Percentiles rank a stretch among this genome's conserved stretches.
phyloP scores from a whole-genome alignment of 805 yeast species.

The Torulaspora quercuum region DNA sequence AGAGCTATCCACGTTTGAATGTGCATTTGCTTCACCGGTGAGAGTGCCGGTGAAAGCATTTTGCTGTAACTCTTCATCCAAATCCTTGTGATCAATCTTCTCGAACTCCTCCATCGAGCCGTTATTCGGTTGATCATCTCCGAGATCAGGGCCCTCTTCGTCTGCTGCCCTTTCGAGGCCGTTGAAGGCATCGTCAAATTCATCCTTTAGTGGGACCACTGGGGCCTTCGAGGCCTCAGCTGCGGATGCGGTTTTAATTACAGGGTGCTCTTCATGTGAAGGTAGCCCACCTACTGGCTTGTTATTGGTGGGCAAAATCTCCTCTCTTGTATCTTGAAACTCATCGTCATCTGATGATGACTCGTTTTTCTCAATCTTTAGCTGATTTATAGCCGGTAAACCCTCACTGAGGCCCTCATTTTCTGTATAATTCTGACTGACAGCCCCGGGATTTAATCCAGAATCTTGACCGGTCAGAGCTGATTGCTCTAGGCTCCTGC shows the following conservation, averaged over 20 bases:
- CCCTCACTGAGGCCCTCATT: conserved; percentile 35
- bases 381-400: conserved; percentile 60
- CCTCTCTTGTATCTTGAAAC: conserved; percentile 35
- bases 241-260: background rate
- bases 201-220: conserved; percentile 20
- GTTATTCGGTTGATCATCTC: conserved; percentile 28
- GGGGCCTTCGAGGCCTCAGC: conserved; percentile 8
- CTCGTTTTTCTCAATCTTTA: conserved; percentile 51
- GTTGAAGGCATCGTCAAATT: conserved; percentile 44
- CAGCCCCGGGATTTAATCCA: too few relatives aligned
- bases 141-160: conserved; percentile 35
- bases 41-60: conserved; percentile 25
- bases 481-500: background rate
- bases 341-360: conserved; percentile 45
- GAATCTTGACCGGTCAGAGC: too few relatives aligned
- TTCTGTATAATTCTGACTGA: conserved; percentile 3
- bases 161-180: conserved; percentile 46
- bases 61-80: conserved; percentile 27
- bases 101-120: conserved; percentile 30
- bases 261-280: background rate
- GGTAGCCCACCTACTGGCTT: too few relatives aligned
- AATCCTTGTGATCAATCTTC: conserved; percentile 25
- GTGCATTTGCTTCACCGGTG: conserved; percentile 6
- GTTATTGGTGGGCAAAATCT: conserved; percentile 13
- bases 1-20: conserved; percentile 6